These are phyloP conservation scores for Coprinopsis strossmayeri DNA, from an alignment of 768 basidiomycete species.

Conservation along the genomic window DNA sequence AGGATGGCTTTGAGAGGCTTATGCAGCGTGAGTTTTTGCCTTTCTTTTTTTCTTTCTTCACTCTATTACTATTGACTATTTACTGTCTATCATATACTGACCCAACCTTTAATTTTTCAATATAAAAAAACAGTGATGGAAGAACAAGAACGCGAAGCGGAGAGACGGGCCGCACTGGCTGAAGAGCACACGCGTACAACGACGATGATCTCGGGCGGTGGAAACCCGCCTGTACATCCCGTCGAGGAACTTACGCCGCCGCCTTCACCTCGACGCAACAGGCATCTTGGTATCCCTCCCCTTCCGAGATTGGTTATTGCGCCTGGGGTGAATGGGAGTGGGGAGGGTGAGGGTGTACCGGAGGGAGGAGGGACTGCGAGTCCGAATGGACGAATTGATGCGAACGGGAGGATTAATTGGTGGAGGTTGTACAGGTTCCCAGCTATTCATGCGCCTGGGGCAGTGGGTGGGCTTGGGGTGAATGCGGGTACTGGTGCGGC, in stretches of 20 bases:
- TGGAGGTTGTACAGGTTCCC: conserved; percentile 84
- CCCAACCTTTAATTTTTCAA: too few species aligned
- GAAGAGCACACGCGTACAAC: too few species aligned
- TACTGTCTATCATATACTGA: too few species aligned
- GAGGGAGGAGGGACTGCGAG: too few species aligned
- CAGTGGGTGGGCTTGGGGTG: not conserved
- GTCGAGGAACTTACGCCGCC: not conserved
- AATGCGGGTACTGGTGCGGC: conserved; percentile 9
- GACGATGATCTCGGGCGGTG: too few species aligned
- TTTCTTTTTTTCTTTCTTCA: not conserved
- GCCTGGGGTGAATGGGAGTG: too few species aligned
- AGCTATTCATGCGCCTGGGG: conserved; percentile 39
- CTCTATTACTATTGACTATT: too few species aligned
- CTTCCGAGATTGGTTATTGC: too few species aligned
- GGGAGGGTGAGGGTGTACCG: too few species aligned
- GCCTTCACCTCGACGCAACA: not conserved
- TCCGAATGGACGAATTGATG: conserved; percentile 21
- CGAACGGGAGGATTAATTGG: conserved; percentile 57
- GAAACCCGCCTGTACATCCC: too few species aligned
- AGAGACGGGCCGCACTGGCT: not conserved
- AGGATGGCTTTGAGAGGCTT: not conserved
- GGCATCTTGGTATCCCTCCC: too few species aligned
- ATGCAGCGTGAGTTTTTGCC: not conserved
- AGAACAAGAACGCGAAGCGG: not conserved
- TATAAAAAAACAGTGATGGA: not conserved